Base-by-base conservation (phyloP, 2,329 filamentous ascomycete genomes). In the Trichocomaceae sp. region DNA sequence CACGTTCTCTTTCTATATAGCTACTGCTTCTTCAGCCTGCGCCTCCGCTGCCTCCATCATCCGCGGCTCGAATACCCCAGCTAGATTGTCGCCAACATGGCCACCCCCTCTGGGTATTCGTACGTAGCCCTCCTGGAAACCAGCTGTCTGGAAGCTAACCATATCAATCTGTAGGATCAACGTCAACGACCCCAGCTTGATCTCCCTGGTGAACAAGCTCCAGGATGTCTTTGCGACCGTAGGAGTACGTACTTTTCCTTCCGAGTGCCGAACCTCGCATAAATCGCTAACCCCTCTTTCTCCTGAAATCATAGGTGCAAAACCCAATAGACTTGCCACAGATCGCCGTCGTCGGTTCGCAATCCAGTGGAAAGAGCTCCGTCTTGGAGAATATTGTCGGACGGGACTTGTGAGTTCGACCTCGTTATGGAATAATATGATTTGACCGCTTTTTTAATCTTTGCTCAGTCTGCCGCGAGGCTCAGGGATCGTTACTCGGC, bases 171-270 rank as follows among this genome's bases (percentile, higher is more conserved):
- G 62, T 68, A 86, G 83, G 64, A 85, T 86, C 72, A 87, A 86
- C 70, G 84, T 87, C 58, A 87, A 87, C 69, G 84, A 87, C 66
- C 84, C 84, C 23, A 78, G 78, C 61, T 77, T 87, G 64, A 87
- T 87, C 66, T 85, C 84, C 31, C 87, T 97, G 65, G 93, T 99
- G 72, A 99, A 99, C 81, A 97, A 95, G 80, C 85, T 99, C 47
- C 93, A 99, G 73, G 93, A 99, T 89, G 93, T 99, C 64, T 99
- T 99, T 72, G 87, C 92, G 59, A 97, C 93, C 42, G 93, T 99
- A 64, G 93, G 93, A 65, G 84, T 87, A 78, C 63, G 83, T 81
- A 15, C 19, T 17, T 29, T 29, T 17, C 52, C 22, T 50, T 41
- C 46, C 46, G 49, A 12, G 52, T 42, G 26, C 54, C 48, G 59